These are phyloP conservation scores for Phalaenopsis hybrid DNA, from an alignment of 116 monocot species.

Conservation along the genomic window DNA sequence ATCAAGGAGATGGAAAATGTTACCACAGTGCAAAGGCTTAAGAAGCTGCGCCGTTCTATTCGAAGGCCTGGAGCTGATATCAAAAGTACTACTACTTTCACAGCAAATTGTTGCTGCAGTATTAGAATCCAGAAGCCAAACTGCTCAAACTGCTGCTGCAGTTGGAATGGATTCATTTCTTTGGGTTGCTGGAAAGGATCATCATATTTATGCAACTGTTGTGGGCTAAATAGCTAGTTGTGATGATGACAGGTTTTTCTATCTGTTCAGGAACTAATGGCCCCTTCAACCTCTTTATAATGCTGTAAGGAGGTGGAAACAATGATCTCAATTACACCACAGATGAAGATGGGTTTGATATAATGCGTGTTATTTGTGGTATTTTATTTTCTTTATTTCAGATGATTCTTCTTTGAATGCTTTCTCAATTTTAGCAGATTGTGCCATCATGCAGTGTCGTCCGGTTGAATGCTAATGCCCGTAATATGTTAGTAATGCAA, in stretches of 20 bases:
- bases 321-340: neutral
- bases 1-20: slow-evolving; percentile 50
- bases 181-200: neutral
- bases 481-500: too few relatives aligned
- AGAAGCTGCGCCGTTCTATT: slow-evolving; percentile 30
- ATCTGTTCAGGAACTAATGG: slow-evolving; percentile 1
- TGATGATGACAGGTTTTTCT: neutral
- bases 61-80: neutral
- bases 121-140: slow-evolving; percentile 35
- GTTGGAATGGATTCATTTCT: neutral
- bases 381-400: too few relatives aligned
- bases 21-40: slow-evolving; percentile 38
- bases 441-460: too few relatives aligned
- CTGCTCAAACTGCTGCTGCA: slow-evolving; percentile 24
- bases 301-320: neutral
- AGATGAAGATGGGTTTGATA: neutral
- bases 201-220: neutral
- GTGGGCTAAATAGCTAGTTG: neutral
- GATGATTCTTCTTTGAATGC: too few relatives aligned
- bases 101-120: slow-evolving; percentile 46
- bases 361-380: neutral
- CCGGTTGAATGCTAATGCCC: too few relatives aligned
- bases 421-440: too few relatives aligned
- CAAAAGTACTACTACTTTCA: slow-evolving; percentile 38
- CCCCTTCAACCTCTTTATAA: neutral